phyloP scores from a whole-genome alignment of 176 grass and related monocot genomes.

The Metroxylon sagu region DNA sequence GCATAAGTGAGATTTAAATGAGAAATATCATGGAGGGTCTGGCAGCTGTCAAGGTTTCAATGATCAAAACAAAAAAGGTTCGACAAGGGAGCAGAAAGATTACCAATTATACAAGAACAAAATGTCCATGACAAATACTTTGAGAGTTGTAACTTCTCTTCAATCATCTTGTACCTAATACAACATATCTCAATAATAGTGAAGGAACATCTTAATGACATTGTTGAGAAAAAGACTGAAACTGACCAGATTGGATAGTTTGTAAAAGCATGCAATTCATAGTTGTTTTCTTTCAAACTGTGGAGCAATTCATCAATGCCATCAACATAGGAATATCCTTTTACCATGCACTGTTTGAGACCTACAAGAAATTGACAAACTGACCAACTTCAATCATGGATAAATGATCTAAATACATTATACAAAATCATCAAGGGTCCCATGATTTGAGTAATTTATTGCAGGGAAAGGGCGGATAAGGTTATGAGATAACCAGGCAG shows the following conservation, averaged over 20 bases:
- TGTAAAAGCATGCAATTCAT: slow-evolving; percentile 95
- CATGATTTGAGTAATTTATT: no score
- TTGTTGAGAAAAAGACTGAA: slow-evolving; percentile 2
- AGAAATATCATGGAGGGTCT: no score
- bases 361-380: slow-evolving; percentile 33
- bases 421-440: no score
- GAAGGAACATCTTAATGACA: background rate
- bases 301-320: slow-evolving; percentile 69
- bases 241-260: slow-evolving; percentile 96
- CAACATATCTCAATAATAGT: slow-evolving; percentile 39
- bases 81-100: background rate
- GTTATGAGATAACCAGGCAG: no score
- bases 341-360: slow-evolving; percentile 89
- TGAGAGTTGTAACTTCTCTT: slow-evolving; percentile 85
- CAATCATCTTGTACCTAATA: slow-evolving; percentile 86
- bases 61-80: no score
- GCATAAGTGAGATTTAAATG: no score
- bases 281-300: slow-evolving; percentile 73
- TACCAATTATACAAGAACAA: slow-evolving; percentile 83
- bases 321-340: slow-evolving; percentile 74
- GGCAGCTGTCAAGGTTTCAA: background rate
- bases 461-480: no score
- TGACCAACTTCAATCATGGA: background rate
- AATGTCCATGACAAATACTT: slow-evolving; percentile 98
- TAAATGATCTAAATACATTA: no score